Conservation (phyloP, 2,329 filamentous ascomycete species). For the Fusarium sp. region DNA sequence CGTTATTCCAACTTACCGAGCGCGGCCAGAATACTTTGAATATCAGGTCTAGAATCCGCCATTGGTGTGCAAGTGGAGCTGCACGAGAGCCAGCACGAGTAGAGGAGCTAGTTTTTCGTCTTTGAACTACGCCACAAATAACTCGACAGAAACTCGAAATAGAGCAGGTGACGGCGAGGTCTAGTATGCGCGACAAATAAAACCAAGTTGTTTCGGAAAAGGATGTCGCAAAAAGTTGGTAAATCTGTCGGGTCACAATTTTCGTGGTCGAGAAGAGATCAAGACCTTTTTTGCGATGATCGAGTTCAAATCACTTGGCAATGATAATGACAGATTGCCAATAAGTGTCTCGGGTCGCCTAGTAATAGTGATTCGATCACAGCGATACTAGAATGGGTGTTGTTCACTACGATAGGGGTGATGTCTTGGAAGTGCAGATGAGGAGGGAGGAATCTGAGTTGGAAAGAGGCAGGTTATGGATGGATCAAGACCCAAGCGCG, state of each 20-base stretch:
- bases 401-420: conserved; percentile 24
- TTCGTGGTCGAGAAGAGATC: conserved; percentile 24
- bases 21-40: conserved; percentile 58
- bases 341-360: conserved; percentile 27
- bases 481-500: conserved; percentile 33
- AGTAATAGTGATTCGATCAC: conserved; percentile 19
- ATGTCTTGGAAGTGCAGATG: conserved; percentile 31
- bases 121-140: conserved; percentile 2
- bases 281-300: conserved; percentile 34
- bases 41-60: conserved; percentile 43
- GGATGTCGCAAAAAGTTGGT: conserved; percentile 17
- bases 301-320: conserved; percentile 13
- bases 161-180: not conserved
- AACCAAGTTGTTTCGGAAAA: conserved; percentile 1
- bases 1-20: conserved; percentile 52
- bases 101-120: conserved; percentile 21
- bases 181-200: conserved; percentile 12
- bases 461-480: conserved; percentile 31
- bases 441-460: conserved; percentile 35
- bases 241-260: conserved; percentile 35
- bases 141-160: not conserved
- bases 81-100: conserved; percentile 19
- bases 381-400: conserved; percentile 18
- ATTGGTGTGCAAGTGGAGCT: conserved; percentile 30
- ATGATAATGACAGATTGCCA: conserved; percentile 33